phyloP scores from a whole-genome alignment of 2,329 filamentous ascomycete species.

The Bretziella fagacearum region DNA sequence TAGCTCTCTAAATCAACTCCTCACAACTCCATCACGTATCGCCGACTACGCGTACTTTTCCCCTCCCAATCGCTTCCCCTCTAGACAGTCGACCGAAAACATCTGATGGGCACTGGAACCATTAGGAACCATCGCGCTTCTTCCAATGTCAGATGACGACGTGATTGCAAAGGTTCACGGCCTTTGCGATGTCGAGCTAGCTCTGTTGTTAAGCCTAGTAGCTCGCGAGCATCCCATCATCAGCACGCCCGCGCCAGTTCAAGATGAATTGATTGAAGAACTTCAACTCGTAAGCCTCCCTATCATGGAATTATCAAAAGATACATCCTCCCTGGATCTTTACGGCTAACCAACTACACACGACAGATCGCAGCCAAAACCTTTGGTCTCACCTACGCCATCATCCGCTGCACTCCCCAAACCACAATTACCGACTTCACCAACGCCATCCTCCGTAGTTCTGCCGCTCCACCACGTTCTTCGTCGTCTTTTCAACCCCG shows the following conservation, averaged over 20 bases:
- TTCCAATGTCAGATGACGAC: conserved; percentile 41
- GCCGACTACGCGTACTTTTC: neutral
- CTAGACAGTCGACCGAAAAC: neutral
- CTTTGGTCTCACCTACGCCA: conserved; percentile 53
- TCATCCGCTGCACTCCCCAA: conserved; percentile 54
- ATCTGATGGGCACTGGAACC: neutral
- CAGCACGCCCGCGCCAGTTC: conserved; percentile 49
- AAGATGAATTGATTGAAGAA: conserved; percentile 47
- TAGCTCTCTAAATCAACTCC: neutral
- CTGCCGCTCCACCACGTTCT: conserved; percentile 17
- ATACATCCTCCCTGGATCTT: neutral
- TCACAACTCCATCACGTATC: neutral
- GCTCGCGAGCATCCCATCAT: conserved; percentile 79
- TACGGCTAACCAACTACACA: neutral
- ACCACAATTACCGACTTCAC: conserved; percentile 73
- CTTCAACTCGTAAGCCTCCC: conserved; percentile 41
- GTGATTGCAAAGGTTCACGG: conserved; percentile 55
- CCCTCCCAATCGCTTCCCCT: neutral
- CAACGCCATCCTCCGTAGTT: conserved; percentile 42
- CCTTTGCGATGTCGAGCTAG: conserved; percentile 76
- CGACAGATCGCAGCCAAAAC: conserved; percentile 45
- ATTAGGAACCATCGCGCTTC: conserved; percentile 9
- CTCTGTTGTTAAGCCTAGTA: conserved; percentile 63
- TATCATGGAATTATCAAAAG: neutral
- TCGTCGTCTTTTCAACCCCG: conserved; percentile 18